Percentiles rank a stretch among this genome's conserved stretches.
These are phyloP conservation scores for Myxozyma vanderwaltii DNA, from an alignment of 805 yeast genomes.

Conservation along the genomic window DNA sequence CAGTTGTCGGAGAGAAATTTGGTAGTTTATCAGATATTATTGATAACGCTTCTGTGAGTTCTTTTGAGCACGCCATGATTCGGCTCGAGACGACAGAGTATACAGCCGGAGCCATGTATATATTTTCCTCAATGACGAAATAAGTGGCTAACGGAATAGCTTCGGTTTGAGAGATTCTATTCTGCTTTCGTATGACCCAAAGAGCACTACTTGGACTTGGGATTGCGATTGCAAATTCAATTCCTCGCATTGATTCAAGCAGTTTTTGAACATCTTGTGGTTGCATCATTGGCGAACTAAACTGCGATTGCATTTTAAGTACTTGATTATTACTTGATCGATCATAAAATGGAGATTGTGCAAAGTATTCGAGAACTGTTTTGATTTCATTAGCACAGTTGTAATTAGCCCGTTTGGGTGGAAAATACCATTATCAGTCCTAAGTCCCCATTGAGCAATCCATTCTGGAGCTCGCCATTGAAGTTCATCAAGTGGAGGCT, in stretches of 20 bases:
- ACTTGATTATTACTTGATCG: conserved; percentile 93
- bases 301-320: conserved; percentile 92
- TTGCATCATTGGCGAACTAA: conserved; percentile 54
- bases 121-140: conserved; percentile 87
- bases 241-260: conserved; percentile 75
- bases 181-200: conserved; percentile 87
- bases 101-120: conserved; percentile 84
- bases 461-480: conserved; percentile 99
- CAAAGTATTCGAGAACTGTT: conserved; percentile 75
- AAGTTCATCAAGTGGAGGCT: conserved; percentile 41
- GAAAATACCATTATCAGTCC: conserved; percentile 68
- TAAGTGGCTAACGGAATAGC: conserved; percentile 68
- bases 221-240: conserved; percentile 75
- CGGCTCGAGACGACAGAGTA: conserved; percentile 74
- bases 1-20: conserved; percentile 61
- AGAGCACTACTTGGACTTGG: conserved; percentile 80
- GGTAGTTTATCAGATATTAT: conserved; percentile 44
- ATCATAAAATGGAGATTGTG: conserved; percentile 94
- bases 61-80: conserved; percentile 53
- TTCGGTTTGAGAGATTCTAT: conserved; percentile 56
- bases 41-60: conserved; percentile 51
- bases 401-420: not conserved
- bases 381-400: not conserved
- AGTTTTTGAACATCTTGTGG: conserved; percentile 49
- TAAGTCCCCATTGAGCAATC: conserved; percentile 81